These are phyloP conservation scores for Magnaporthales sp. DNA, from an alignment of 2,329 filamentous ascomycete species.

Conservation along the genomic window DNA sequence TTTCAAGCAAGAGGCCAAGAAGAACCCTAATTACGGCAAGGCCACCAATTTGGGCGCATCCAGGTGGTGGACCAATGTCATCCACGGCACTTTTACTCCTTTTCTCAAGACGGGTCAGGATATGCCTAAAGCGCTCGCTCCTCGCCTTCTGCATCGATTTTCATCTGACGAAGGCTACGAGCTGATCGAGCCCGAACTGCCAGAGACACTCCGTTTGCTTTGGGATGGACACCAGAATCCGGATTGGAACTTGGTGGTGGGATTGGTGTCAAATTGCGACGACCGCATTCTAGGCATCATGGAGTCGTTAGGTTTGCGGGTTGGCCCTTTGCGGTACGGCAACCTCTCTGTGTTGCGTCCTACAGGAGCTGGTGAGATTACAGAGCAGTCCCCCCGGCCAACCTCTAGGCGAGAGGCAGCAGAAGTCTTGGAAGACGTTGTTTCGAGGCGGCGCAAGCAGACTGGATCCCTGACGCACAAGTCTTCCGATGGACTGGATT, in stretches of 20 bases:
- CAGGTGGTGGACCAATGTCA: constrained; percentile 51
- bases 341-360: background rate
- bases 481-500: background rate
- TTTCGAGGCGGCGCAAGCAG: background rate
- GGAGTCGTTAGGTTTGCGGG: constrained; percentile 39
- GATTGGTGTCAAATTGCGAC: constrained; percentile 56
- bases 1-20: constrained; percentile 34
- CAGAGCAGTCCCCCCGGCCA: background rate
- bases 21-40: constrained; percentile 52
- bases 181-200: constrained; percentile 32
- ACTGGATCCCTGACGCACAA: background rate
- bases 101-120: constrained; percentile 20
- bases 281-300: constrained; percentile 47
- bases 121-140: constrained; percentile 35
- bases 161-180: constrained; percentile 43
- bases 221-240: no score
- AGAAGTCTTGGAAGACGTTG: background rate
- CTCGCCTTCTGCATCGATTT: constrained; percentile 42
- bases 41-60: constrained; percentile 38
- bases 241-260: constrained; percentile 32
- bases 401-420: background rate
- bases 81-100: constrained; percentile 41
- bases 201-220: constrained; percentile 33
- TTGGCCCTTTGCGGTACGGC: constrained; percentile 27
- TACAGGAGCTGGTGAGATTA: background rate